phyloP scores from a whole-genome alignment of 352 stramenopile genomes.

The Globisporangium lucens region DNA sequence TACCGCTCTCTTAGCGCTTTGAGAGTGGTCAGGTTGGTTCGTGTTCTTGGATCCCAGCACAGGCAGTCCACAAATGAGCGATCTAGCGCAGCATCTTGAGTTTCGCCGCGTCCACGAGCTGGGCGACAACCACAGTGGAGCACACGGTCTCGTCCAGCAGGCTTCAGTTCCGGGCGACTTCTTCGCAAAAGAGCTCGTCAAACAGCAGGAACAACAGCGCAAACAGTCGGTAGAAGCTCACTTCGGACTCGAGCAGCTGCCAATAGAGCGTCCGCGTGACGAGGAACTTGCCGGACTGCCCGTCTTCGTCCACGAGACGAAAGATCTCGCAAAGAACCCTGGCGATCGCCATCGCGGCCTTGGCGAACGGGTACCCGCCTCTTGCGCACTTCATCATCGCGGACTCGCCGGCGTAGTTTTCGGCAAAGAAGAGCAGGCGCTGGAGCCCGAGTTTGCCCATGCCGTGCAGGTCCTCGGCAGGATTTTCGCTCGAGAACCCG shows the following conservation, averaged over 20 bases:
- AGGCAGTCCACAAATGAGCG: too few species aligned
- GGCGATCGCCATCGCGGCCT: conserved; percentile 46
- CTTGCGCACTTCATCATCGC: conserved; percentile 61
- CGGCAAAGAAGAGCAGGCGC: conserved; percentile 67
- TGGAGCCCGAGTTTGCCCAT: conserved; percentile 59
- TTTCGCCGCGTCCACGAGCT: conserved; percentile 47
- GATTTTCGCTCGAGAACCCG: conserved; percentile 52
- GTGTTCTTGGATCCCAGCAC: too few species aligned
- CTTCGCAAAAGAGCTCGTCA: conserved; percentile 64
- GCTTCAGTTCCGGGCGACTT: conserved; percentile 33
- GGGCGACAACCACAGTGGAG: conserved; percentile 32
- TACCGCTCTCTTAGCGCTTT: too few species aligned
- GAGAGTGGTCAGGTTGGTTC: too few species aligned
- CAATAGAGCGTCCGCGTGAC: conserved; percentile 56
- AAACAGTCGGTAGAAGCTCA: conserved; percentile 59
- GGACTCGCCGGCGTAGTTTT: conserved; percentile 51
- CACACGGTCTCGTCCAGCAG: conserved; percentile 31
- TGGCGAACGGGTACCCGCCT: conserved; percentile 62
- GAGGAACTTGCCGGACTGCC: conserved; percentile 40
- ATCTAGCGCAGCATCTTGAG: conserved; percentile 21
- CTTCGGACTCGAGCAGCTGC: conserved; percentile 51
- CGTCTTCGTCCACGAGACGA: conserved; percentile 41
- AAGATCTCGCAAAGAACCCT: conserved; percentile 48
- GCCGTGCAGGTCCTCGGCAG: conserved; percentile 46
- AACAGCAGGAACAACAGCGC: conserved; percentile 59